Percentiles rank a stretch among this genome's conserved stretches.
These are phyloP conservation scores for Scutellaria baicalensis DNA, from an alignment of 257 asterid species.

Conservation along the genomic window DNA sequence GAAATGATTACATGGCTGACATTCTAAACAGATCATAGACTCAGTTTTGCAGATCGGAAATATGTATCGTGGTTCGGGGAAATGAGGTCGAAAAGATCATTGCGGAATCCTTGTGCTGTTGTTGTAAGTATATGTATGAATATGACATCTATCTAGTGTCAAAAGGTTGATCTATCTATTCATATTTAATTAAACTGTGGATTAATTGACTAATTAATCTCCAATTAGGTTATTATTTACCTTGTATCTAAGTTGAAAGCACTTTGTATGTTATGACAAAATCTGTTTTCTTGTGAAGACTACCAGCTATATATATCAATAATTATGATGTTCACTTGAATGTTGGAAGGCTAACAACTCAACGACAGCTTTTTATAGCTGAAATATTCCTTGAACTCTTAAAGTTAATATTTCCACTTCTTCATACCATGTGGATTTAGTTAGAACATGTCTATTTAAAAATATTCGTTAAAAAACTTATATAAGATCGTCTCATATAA, in stretches of 20 bases:
- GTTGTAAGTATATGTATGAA: slow-evolving; percentile 29
- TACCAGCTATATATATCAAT: too few relatives aligned
- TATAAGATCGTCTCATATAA: too few relatives aligned
- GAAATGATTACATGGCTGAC: neutral
- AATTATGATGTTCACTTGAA: too few relatives aligned
- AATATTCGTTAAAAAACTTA: too few relatives aligned
- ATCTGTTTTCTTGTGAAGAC: neutral
- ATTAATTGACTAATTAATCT: slow-evolving; percentile 17
- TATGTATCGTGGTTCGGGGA: neutral
- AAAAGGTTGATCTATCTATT: slow-evolving; percentile 6
- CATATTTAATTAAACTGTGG: slow-evolving; percentile 10
- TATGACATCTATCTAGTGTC: neutral
- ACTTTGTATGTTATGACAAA: neutral
- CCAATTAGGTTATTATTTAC: neutral
- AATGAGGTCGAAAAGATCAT: neutral
- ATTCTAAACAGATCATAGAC: neutral
- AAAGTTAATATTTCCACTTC: too few relatives aligned
- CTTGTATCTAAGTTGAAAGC: neutral
- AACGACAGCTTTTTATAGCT: too few relatives aligned
- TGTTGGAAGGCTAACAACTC: too few relatives aligned
- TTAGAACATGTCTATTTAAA: too few relatives aligned
- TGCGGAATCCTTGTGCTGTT: slow-evolving; percentile 11
- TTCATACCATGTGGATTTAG: too few relatives aligned
- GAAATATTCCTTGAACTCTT: too few relatives aligned
- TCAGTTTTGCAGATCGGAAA: neutral